These are phyloP conservation scores for Aspergillus texensis DNA, from an alignment of 2,329 filamentous ascomycete species.

Conservation along the genomic window DNA sequence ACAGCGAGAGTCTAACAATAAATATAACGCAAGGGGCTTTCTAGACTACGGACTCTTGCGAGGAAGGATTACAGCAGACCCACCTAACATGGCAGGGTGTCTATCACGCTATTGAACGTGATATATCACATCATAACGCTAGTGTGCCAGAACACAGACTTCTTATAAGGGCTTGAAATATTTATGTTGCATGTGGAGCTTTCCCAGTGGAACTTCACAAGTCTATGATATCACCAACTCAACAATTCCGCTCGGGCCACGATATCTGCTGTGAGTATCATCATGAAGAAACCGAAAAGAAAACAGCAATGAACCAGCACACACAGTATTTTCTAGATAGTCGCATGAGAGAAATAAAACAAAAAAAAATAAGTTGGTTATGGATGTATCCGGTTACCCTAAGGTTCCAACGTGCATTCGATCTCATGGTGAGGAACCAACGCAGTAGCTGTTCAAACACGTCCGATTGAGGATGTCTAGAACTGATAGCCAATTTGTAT, in stretches of 20 bases:
- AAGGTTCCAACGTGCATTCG: background rate
- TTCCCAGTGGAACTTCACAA: background rate
- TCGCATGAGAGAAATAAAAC: too few species aligned
- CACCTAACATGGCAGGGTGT: background rate
- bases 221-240: background rate
- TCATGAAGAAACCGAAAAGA: background rate
- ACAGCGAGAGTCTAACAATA: background rate
- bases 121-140: background rate
- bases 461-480: background rate
- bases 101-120: background rate
- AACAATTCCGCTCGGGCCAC: background rate
- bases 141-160: background rate
- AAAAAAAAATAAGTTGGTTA: too few species aligned
- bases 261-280: background rate
- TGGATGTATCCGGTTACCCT: too few species aligned
- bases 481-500: background rate
- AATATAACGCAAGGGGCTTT: background rate
- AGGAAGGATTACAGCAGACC: background rate
- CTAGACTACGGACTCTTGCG: background rate
- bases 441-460: background rate
- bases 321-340: background rate
- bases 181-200: background rate
- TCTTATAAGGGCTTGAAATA: background rate
- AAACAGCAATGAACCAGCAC: background rate
- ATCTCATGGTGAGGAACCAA: too few species aligned